Base-by-base conservation (phyloP, 306 rosid genomes). In the Sechiopsis laciniata region DNA sequence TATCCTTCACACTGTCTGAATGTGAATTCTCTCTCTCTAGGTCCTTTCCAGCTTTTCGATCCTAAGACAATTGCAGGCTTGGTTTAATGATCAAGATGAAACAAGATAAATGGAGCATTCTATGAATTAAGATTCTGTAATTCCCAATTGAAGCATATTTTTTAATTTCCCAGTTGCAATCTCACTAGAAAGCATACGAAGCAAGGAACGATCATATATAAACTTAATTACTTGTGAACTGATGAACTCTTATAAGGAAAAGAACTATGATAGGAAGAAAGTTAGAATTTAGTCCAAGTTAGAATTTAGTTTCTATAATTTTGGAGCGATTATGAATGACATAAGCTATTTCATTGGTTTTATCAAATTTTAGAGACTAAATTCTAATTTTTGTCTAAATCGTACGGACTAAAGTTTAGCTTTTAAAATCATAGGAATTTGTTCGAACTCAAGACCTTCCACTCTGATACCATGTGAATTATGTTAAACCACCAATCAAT, bases 31-130 rank as follows among this genome's bases (percentile, higher is more conserved):
- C 2, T 26, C 53, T 80, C 57, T 54, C 2, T 26, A 83, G 22
- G 40, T 81, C 90, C 79, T 77, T 85, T 56, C 76, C 80, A 5
- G 79, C 76, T 54, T 78, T 78, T 10, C 81, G 90, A 75, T 89
- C 90, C 96, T 91, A 64, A 64, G 74, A 81, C 42, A 76, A 19
- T 77, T 70, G 62, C 73, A 78, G 2, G 72, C 74, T 60, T 21
- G 42, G 59, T 61, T 17, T 63, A 22, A 26, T 26, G 24, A 73
- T 35, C 20, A 17, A 56, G 48, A 26, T 12, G 40, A 24, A 16
- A 7, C 54, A 66, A 19, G 17, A 54, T 48, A 50, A 29, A 74
- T 53, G 16, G 32, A 21, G 48, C 24, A 37, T 42, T 57, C 52
- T 10, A 59, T 13, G 59, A 54, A 71, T 16, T 26, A 53, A 37